A percentile compares a stretch with the other conserved stretches of the same genome.
These are phyloP conservation scores for Fusarium oxysporum DNA, from an alignment of 2,329 filamentous ascomycete genomes.

Conservation along the genomic window DNA sequence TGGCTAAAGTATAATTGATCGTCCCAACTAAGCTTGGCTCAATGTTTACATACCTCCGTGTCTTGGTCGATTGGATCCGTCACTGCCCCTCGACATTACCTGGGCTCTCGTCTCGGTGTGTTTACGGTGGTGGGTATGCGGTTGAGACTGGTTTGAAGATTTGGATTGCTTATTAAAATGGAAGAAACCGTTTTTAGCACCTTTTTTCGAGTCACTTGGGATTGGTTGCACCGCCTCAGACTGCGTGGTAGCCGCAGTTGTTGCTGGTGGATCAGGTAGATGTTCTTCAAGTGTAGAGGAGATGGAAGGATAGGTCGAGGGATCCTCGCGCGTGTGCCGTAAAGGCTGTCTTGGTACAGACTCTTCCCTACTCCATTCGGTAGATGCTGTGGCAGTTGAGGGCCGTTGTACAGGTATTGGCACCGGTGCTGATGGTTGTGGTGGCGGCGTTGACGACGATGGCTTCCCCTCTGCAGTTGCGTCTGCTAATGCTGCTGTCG, in stretches of 20 bases:
- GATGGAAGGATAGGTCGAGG: slow-evolving; percentile 44
- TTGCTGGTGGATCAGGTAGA: slow-evolving; percentile 35
- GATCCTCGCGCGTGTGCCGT: slow-evolving; percentile 43
- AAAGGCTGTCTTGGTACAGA: slow-evolving; percentile 43
- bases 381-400: slow-evolving; percentile 31
- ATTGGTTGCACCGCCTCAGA: slow-evolving; percentile 24
- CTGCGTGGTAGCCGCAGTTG: slow-evolving; percentile 28
- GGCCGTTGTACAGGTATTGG: slow-evolving; percentile 16
- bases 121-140: slow-evolving; percentile 44
- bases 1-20: slow-evolving; percentile 33
- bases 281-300: slow-evolving; percentile 44
- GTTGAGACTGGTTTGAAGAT: slow-evolving; percentile 51
- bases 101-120: slow-evolving; percentile 53
- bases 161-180: slow-evolving; percentile 62
- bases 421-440: not conserved
- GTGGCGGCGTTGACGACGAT: slow-evolving; percentile 1
- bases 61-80: slow-evolving; percentile 47
- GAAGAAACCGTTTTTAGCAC: slow-evolving; percentile 63
- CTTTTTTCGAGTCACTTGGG: slow-evolving; percentile 55
- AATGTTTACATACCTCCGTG: slow-evolving; percentile 51
- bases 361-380: slow-evolving; percentile 34
- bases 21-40: slow-evolving; percentile 27
- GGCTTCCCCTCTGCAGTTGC: slow-evolving; percentile 10
- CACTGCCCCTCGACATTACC: slow-evolving; percentile 53
- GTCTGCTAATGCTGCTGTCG: slow-evolving; percentile 37